Base-by-base conservation (phyloP, 2,329 filamentous ascomycete genomes). In the Curvularia eragrostidis region DNA sequence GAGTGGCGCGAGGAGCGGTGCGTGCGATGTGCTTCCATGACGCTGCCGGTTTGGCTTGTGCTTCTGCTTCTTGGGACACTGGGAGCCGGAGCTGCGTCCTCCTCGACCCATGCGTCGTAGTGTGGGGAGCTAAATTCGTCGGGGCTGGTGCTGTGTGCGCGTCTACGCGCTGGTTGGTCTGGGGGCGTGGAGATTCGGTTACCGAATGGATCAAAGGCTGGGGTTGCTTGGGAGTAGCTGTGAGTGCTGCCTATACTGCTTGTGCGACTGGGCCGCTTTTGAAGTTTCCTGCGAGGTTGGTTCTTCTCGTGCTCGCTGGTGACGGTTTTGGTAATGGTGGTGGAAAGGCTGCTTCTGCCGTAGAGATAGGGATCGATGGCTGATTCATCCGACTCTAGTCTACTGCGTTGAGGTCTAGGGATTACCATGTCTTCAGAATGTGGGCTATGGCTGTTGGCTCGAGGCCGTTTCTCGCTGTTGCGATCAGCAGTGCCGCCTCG, bases 401-500 rank as follows among this genome's bases (percentile, higher is more conserved):
- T 23, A 3, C 39, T 51, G 10, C 39, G 24, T 1, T 30, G 39
- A n/a, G 36, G 36, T 21, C 34, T 41, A 2, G 38, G 6, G 9
- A 32, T 28, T 8, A 47, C 23, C 39, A 13, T 50, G 21, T 48
- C 43, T 19, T 10, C 26, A 32, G 36, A 43, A 23, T 55, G 47
- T 18, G 52, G 39, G 5, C 34, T 55, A 26, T 58, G 23, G 21
- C 36, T 48, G 18, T 58, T 47, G 21, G 52, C 51, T 32, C 49
- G 12, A 26, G 46, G 8, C 36, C 34, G 23, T 44, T 49, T 59
- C 34, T 53, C 51, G 3, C 34, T 21, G 21, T 28, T 64, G 53
- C 21, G 44, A 39, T 44, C 34, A 8, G 61, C 58, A 13, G 55
- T 64, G 23, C 59, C 59, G 18, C 56, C 67, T 24, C 60, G 60